Conservation (phyloP, 768 basidiomycete species). For the Psilocybe cyanescens region DNA sequence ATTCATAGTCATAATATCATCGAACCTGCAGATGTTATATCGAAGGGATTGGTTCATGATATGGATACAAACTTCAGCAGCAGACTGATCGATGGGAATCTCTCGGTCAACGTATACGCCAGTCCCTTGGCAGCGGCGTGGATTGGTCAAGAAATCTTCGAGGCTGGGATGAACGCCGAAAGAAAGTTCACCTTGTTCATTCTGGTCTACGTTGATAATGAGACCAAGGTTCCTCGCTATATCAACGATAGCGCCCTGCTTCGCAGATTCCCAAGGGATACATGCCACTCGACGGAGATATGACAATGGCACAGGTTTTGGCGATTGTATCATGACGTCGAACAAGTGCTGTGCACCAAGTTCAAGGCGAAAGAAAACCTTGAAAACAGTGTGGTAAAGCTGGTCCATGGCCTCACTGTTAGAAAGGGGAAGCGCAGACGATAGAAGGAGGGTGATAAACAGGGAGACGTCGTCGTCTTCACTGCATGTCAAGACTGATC, state of each 20-base stretch:
- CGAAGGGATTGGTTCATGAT: not conserved
- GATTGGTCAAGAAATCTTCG: constrained; percentile 1
- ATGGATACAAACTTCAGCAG: not conserved
- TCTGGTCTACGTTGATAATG: not conserved
- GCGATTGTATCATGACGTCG: not conserved
- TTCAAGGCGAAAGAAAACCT: not conserved
- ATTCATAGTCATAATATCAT: not conserved
- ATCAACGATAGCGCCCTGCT: not conserved
- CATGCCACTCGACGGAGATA: not conserved
- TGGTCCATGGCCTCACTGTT: constrained; percentile 2
- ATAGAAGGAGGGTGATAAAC: not conserved
- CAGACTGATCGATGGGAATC: not conserved
- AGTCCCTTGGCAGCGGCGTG: not conserved
- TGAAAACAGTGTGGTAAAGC: not conserved
- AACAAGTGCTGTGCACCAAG: not conserved
- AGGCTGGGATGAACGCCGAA: not conserved
- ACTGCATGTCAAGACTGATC: not conserved
- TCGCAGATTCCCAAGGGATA: not conserved
- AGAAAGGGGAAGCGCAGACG: not conserved
- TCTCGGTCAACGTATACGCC: not conserved
- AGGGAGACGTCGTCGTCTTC: not conserved
- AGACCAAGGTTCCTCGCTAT: not conserved
- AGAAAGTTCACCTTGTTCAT: not conserved
- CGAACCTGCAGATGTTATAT: not conserved
- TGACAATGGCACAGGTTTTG: not conserved